These are phyloP conservation scores for Pythium inflatum DNA, from an alignment of 352 stramenopile genomes.

Conservation along the genomic window DNA sequence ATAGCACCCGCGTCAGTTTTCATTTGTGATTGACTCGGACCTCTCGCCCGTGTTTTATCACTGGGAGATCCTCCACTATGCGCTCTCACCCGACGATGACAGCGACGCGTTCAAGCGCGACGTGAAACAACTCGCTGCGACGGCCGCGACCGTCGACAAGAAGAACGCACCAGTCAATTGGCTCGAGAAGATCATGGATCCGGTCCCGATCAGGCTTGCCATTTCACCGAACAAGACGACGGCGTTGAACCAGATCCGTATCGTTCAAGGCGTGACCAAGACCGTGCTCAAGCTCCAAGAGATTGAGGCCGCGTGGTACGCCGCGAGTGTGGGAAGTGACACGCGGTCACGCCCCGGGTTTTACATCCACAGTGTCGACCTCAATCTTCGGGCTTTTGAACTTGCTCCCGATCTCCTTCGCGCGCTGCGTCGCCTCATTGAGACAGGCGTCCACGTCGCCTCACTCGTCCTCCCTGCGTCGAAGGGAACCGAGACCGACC, in stretches of 20 bases:
- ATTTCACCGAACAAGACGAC: not conserved
- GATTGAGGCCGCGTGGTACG: constrained; percentile 8
- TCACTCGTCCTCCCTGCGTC: not conserved
- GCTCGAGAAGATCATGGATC: constrained; percentile 1
- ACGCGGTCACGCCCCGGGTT: constrained; percentile 7
- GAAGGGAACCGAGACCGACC: not conserved
- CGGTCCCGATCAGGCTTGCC: constrained; percentile 9
- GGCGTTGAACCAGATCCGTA: not conserved
- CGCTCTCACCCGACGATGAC: constrained; percentile 1
- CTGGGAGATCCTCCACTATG: constrained; percentile 1
- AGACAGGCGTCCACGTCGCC: constrained; percentile 1
- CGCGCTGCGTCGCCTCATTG: not conserved
- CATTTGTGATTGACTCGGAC: not conserved
- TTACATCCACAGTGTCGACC: not conserved
- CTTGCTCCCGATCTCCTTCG: not conserved
- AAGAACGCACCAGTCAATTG: constrained; percentile 14
- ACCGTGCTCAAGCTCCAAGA: constrained; percentile 9
- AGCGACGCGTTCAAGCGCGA: constrained; percentile 2
- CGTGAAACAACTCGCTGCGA: not conserved
- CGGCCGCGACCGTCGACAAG: not conserved
- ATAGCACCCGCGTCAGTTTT: not conserved
- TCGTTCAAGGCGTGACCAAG: constrained; percentile 7
- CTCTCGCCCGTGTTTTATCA: constrained; percentile 5
- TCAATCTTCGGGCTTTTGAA: not conserved
- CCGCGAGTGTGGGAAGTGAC: not conserved